Conservation (phyloP, 2,329 filamentous ascomycete genomes). For the Aureobasidium subglaciale region DNA sequence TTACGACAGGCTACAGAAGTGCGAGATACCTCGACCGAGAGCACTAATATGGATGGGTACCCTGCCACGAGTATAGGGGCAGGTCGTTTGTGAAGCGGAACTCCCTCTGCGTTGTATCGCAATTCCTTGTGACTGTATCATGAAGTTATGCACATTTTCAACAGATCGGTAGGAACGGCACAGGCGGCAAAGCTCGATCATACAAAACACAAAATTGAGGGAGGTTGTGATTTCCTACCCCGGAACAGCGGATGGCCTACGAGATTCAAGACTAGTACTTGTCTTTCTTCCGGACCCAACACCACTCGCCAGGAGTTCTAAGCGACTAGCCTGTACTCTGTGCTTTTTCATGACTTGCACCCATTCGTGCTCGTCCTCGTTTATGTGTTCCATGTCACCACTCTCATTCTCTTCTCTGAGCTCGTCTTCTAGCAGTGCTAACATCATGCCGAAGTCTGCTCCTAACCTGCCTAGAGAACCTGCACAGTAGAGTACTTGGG, state of each 20-base stretch:
- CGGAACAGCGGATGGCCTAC: constrained; percentile 5
- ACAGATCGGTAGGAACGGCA: constrained; percentile 12
- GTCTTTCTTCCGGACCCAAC: constrained; percentile 30
- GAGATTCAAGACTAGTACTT: constrained; percentile 14
- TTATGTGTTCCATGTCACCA: constrained; percentile 64
- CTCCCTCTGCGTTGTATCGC: too few species aligned
- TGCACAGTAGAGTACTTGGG: constrained; percentile 88
- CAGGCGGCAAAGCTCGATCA: background rate
- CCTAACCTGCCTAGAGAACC: constrained; percentile 83
- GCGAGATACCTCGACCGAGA: too few species aligned
- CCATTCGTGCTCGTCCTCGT: constrained; percentile 60
- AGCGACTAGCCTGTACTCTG: constrained; percentile 69
- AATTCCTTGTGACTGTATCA: too few species aligned
- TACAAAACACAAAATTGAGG: constrained; percentile 4
- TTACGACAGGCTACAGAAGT: too few species aligned
- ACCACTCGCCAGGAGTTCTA: constrained; percentile 50
- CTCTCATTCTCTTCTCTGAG: constrained; percentile 35
- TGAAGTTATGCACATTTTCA: too few species aligned
- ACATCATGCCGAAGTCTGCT: constrained; percentile 84
- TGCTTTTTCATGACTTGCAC: constrained; percentile 84
- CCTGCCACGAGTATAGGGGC: too few species aligned
- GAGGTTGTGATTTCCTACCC: constrained; percentile 5
- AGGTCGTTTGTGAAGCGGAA: too few species aligned
- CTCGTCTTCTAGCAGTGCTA: constrained; percentile 56
- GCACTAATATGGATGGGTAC: too few species aligned